Conservation (phyloP, 2,329 filamentous ascomycete genomes). For the Apiospora pterosperma region DNA sequence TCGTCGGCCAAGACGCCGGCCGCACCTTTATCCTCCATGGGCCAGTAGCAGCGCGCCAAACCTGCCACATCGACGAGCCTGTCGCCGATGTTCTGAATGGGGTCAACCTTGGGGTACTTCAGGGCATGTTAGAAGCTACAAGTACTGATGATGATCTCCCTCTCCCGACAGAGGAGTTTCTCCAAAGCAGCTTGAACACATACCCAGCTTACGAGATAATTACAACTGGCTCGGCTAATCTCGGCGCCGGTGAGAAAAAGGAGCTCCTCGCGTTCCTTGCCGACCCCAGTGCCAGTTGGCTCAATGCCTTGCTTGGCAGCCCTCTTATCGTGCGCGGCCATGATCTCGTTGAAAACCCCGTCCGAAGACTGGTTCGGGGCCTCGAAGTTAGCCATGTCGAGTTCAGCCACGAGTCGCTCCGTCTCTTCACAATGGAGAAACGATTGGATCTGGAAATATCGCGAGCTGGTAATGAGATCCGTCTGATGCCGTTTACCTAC, state of each 20-base stretch:
- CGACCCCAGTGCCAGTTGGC: conserved; percentile 4
- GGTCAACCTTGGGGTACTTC: conserved; percentile 15
- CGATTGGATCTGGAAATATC: conserved; percentile 70
- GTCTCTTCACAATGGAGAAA: conserved; percentile 34
- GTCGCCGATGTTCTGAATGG: conserved; percentile 24
- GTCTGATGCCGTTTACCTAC: conserved; percentile 85
- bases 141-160: conserved; percentile 42
- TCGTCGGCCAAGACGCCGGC: conserved; percentile 28
- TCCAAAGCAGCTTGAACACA: conserved; percentile 37
- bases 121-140: conserved; percentile 9
- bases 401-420: conserved; percentile 11
- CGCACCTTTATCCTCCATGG: conserved; percentile 32
- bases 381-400: conserved; percentile 12
- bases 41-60: conserved; percentile 27
- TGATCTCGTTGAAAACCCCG: conserved; percentile 7
- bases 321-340: conserved; percentile 7
- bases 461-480: conserved; percentile 68
- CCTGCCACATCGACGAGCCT: conserved; percentile 18
- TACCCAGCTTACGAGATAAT: not conserved
- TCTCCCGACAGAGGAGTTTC: conserved; percentile 66
- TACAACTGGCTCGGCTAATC: no score
- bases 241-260: conserved; percentile 37
- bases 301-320: conserved; percentile 7
- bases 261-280: not conserved
- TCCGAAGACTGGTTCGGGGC: conserved; percentile 7